Percentiles rank a stretch among this genome's conserved stretches.
phyloP scores from a whole-genome alignment of 192 early-diverging fungal genomes.

The Physocladia obscura region DNA sequence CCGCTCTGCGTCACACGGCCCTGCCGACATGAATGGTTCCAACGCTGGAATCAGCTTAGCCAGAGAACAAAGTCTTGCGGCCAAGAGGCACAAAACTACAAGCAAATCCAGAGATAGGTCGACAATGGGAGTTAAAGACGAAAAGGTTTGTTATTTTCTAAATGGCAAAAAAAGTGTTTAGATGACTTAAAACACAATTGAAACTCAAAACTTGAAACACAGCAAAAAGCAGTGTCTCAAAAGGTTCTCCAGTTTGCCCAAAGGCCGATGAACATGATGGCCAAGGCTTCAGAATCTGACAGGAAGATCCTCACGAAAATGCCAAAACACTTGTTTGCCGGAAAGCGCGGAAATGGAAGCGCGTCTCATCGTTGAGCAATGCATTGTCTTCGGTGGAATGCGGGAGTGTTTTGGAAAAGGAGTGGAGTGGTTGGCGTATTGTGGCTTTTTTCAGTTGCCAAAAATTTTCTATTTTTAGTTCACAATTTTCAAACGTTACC shows the following conservation, averaged over 20 bases:
- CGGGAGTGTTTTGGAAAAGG: too few species aligned
- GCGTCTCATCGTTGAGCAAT: constrained; percentile 40
- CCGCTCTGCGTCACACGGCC: constrained; percentile 63
- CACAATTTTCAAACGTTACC: too few species aligned
- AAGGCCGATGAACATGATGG: constrained; percentile 72
- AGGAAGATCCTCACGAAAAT: constrained; percentile 85
- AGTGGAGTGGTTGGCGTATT: too few species aligned
- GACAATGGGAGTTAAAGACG: constrained; percentile 73
- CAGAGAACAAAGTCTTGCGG: constrained; percentile 21
- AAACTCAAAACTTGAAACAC: constrained; percentile 11
- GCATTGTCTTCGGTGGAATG: too few species aligned
- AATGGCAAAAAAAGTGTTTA: not conserved
- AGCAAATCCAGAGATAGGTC: constrained; percentile 37
- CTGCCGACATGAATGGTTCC: not conserved
- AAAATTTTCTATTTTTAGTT: too few species aligned
- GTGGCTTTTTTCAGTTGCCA: too few species aligned
- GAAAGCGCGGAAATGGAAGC: constrained; percentile 69
- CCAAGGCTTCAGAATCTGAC: constrained; percentile 90
- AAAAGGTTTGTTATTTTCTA: constrained; percentile 34
- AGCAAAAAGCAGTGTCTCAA: constrained; percentile 66
- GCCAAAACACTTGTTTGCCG: constrained; percentile 97
- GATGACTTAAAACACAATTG: constrained; percentile 31
- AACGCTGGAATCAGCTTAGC: not conserved
- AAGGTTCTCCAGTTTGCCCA: constrained; percentile 76
- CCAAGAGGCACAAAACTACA: constrained; percentile 35